phyloP scores from a whole-genome alignment of 2,329 filamentous ascomycete genomes.

The Aspergillus sp. region DNA sequence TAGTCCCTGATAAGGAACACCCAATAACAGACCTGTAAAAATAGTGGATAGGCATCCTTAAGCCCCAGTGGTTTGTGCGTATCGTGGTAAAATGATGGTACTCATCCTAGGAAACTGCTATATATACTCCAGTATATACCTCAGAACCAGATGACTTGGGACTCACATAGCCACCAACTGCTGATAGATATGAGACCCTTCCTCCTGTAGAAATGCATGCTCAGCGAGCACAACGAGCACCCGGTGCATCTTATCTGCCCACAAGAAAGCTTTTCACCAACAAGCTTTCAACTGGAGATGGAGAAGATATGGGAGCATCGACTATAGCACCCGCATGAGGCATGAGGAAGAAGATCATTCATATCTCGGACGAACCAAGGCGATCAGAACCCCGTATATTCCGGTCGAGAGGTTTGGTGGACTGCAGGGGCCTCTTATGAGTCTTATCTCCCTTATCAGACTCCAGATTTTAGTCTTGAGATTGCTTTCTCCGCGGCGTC shows the following conservation, averaged over 20 bases:
- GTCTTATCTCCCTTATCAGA: not conserved
- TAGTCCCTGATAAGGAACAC: too few relatives aligned
- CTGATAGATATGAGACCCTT: too few relatives aligned
- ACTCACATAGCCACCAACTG: too few relatives aligned
- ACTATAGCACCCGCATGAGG: not conserved
- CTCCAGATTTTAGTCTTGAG: not conserved
- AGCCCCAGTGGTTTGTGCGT: too few relatives aligned
- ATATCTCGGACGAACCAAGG: not conserved
- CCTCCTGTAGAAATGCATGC: too few relatives aligned
- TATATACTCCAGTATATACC: too few relatives aligned
- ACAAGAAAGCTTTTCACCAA: not conserved
- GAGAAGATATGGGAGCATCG: not conserved
- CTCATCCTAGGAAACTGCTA: too few relatives aligned
- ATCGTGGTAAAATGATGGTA: too few relatives aligned
- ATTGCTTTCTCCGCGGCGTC: conserved; percentile 3
- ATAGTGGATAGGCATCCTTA: too few relatives aligned
- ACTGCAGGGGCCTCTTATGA: not conserved
- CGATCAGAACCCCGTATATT: not conserved
- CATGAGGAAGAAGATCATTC: not conserved
- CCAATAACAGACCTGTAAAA: too few relatives aligned
- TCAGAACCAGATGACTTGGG: too few relatives aligned
- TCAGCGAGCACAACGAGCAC: too few relatives aligned
- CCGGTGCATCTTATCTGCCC: not conserved
- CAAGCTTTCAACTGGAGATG: not conserved
- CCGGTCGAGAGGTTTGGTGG: not conserved